Evolutionary conservation across 768 basidiomycete genomes (phyloP), one percentile per base, ranked within the genome.

Genomic region (Hygrophoropsis aurantiaca): DNA sequence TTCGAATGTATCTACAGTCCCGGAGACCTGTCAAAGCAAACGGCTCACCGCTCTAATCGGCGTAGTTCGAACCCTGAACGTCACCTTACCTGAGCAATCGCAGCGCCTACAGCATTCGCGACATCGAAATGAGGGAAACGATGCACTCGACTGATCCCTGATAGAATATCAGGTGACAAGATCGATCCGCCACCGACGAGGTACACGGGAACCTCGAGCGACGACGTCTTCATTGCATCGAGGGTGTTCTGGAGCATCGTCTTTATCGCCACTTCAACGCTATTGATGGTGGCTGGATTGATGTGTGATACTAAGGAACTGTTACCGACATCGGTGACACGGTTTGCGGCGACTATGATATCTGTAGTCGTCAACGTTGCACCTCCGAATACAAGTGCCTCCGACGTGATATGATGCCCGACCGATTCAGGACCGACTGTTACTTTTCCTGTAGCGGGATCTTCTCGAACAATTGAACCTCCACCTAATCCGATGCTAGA

Each of bases 151-250:
- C 70, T 72, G 4, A 84, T 75, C 8, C 84, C 84, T 25, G 59
- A 64, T 0, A 86, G 70, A 9, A 62, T 42, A 8, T 71, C 62
- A 0, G 84, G 82, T 9, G 77, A 71, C 26, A 86, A 69, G 53
- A 85, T 78, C 0, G 80, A 77, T 4, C 84, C 84, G 13, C 84
- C 84, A 19, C 84, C 84, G 30, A 85, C 84, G 2, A 86, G 72
- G 23, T 83, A 72, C 10, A 84, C 71, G 20, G 81, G 75, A 36
- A 77, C 70, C 55, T 79, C 77, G 20, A 75, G 74, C 2, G 75
- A 74, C 25, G 74, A 76, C 4, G 82, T 85, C 69, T 86, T 86
- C 82, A 86, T 84, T 20, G 63, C 62, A 55, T 85, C 84, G 8
- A 84, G 62, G 2, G 73, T 73, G 11, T 66, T 66, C 65, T 85